A percentile compares a stretch with the other conserved stretches of the same genome.
Evolutionary conservation across 2,329 filamentous ascomycete genomes (phyloP).

Genomic region (Cadophora sp.): DNA sequence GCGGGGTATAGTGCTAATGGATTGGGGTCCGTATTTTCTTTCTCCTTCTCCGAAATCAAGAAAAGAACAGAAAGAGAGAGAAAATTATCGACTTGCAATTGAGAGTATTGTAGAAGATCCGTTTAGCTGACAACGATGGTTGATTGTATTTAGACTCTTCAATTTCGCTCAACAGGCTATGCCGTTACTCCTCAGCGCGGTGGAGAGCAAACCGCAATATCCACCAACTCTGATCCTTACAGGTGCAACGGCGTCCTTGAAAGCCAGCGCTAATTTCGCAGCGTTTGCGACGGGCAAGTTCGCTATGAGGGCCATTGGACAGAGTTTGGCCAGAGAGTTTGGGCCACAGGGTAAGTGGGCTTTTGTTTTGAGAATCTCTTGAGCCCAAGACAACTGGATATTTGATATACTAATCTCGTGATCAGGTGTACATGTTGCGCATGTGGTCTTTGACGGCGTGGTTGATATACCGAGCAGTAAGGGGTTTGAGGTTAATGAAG

Average conservation of each 20-base stretch:
- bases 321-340: slow-evolving; percentile 82
- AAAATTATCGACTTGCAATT: too few species aligned
- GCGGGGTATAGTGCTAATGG: slow-evolving; percentile 45
- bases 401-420: too few species aligned
- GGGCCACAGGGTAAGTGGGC: slow-evolving; percentile 67
- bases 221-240: slow-evolving; percentile 84
- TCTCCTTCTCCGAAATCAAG: too few species aligned
- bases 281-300: slow-evolving; percentile 81
- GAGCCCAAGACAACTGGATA: too few species aligned
- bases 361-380: too few species aligned
- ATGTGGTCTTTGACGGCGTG: slow-evolving; percentile 80
- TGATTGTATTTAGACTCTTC: slow-evolving; percentile 60
- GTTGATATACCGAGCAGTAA: slow-evolving; percentile 79
- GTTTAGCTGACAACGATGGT: background rate
- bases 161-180: slow-evolving; percentile 74
- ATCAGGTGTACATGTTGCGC: slow-evolving; percentile 71
- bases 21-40: background rate
- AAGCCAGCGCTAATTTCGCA: slow-evolving; percentile 71
- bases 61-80: too few species aligned
- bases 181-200: slow-evolving; percentile 70
- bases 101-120: background rate
- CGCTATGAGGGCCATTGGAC: slow-evolving; percentile 74
- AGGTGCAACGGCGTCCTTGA: slow-evolving; percentile 80
- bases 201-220: slow-evolving; percentile 54
- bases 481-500: slow-evolving; percentile 51